phyloP scores from a whole-genome alignment of 306 rosid genomes.

The Trifolium dubium region DNA sequence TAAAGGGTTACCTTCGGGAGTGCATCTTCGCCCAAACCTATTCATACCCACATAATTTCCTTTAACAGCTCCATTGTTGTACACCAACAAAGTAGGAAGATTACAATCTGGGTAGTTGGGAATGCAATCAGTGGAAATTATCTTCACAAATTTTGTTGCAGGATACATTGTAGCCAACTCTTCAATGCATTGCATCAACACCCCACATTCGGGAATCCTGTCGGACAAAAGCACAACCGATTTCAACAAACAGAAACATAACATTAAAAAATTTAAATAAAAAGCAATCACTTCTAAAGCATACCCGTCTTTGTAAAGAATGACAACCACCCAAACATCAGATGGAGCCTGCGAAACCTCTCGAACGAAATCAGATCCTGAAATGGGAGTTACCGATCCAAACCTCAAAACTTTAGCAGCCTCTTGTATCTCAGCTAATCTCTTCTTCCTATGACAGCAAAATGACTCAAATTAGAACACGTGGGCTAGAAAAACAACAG shows the following conservation, averaged over 20 bases:
- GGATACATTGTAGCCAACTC: slow-evolving; percentile 81
- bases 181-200: slow-evolving; percentile 88
- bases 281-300: neutral
- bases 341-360: slow-evolving; percentile 98
- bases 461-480: slow-evolving; percentile 21
- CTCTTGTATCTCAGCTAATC: slow-evolving; percentile 88
- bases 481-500: neutral
- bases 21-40: slow-evolving; percentile 83
- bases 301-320: slow-evolving; percentile 95
- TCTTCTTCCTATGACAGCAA: slow-evolving; percentile 75
- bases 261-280: neutral
- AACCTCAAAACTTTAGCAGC: slow-evolving; percentile 75
- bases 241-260: slow-evolving; percentile 23
- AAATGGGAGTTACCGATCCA: slow-evolving; percentile 83
- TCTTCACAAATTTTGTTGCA: slow-evolving; percentile 93
- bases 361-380: slow-evolving; percentile 95
- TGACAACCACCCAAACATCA: slow-evolving; percentile 97
- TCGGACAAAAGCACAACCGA: slow-evolving; percentile 18
- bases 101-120: slow-evolving; percentile 90
- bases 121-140: slow-evolving; percentile 94
- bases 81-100: slow-evolving; percentile 86
- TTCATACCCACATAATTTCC: slow-evolving; percentile 85
- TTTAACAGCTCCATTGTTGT: slow-evolving; percentile 90
- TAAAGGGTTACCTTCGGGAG: slow-evolving; percentile 84
- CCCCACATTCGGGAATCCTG: slow-evolving; percentile 77